phyloP scores from a whole-genome alignment of 139 green algal species.

The Tetraselmis chui region DNA sequence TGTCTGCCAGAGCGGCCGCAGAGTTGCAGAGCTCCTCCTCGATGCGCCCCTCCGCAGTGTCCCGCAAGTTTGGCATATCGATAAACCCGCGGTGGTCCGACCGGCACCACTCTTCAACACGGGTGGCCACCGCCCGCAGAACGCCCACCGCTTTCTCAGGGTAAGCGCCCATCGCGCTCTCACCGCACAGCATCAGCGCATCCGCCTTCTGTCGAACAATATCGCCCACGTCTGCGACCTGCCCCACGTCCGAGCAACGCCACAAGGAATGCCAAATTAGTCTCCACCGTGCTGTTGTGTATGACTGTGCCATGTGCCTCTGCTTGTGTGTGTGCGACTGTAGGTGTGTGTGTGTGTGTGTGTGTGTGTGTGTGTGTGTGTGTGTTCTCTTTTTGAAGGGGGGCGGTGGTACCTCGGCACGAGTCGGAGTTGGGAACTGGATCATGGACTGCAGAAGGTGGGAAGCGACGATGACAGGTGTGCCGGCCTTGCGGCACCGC shows the following conservation, averaged over 20 bases:
- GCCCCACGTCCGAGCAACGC: too few species aligned
- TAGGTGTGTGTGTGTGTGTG: too few species aligned
- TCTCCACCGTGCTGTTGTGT: too few species aligned
- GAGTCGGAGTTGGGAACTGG: slow-evolving; percentile 67
- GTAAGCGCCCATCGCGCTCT: slow-evolving; percentile 70
- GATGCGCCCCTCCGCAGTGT: slow-evolving; percentile 32
- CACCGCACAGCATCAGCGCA: slow-evolving; percentile 78
- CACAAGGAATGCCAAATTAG: too few species aligned
- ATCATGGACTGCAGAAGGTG: slow-evolving; percentile 81
- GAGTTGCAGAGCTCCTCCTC: slow-evolving; percentile 63
- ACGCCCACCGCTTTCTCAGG: slow-evolving; percentile 67
- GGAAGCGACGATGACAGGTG: slow-evolving; percentile 75
- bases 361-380: too few species aligned
- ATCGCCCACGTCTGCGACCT: slow-evolving; percentile 75
- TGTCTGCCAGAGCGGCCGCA: slow-evolving; percentile 60
- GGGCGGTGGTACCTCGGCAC: slow-evolving; percentile 57
- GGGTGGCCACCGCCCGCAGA: slow-evolving; percentile 45
- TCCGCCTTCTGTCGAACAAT: slow-evolving; percentile 71
- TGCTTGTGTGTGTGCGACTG: too few species aligned
- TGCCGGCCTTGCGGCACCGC: slow-evolving; percentile 53
- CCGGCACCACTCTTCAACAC: slow-evolving; percentile 50
- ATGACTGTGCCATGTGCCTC: too few species aligned
- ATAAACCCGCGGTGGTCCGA: slow-evolving; percentile 36
- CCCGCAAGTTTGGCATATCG: slow-evolving; percentile 39
- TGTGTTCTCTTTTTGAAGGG: too few species aligned